Percentiles rank a stretch among this genome's conserved stretches.
phyloP scores from a whole-genome alignment of 1,284 basidiomycete species.

The Termitomyces sp. region DNA sequence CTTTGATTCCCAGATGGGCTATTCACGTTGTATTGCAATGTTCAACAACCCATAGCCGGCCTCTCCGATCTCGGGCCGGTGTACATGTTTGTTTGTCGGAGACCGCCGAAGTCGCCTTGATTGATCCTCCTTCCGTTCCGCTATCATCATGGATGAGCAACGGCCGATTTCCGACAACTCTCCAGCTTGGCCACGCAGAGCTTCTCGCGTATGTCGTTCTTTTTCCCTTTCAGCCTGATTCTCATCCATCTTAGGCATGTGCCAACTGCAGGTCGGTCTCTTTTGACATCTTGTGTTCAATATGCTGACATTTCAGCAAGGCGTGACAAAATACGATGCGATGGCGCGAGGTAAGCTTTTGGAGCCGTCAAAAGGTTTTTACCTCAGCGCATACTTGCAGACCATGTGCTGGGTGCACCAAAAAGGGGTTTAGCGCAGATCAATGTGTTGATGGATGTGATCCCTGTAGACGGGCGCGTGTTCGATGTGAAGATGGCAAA shows the following conservation, averaged over 20 bases:
- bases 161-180: conserved; percentile 45
- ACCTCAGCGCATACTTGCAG: conserved; percentile 22
- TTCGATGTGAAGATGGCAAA: conserved; percentile 49
- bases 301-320: conserved; percentile 25
- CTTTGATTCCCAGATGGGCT: no score
- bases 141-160: conserved; percentile 32
- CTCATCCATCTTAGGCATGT: conserved; percentile 37
- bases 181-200: conserved; percentile 36
- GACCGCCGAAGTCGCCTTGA: conserved; percentile 22
- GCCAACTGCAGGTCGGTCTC: conserved; percentile 47
- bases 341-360: conserved; percentile 42
- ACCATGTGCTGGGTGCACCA: conserved; percentile 50
- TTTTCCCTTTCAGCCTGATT: conserved; percentile 5
- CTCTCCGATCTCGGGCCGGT: not conserved
- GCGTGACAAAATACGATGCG: conserved; percentile 55
- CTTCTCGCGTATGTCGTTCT: conserved; percentile 35
- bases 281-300: not conserved
- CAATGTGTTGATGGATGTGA: conserved; percentile 53
- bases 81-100: conserved; percentile 15
- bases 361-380: not conserved
- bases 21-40: no score
- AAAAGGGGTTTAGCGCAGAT: conserved; percentile 42
- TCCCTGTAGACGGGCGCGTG: conserved; percentile 45
- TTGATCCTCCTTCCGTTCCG: conserved; percentile 23
- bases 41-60: not conserved